These are phyloP conservation scores for Xylaria cubensis DNA, from an alignment of 495 filamentous ascomycete genomes.

Conservation along the genomic window DNA sequence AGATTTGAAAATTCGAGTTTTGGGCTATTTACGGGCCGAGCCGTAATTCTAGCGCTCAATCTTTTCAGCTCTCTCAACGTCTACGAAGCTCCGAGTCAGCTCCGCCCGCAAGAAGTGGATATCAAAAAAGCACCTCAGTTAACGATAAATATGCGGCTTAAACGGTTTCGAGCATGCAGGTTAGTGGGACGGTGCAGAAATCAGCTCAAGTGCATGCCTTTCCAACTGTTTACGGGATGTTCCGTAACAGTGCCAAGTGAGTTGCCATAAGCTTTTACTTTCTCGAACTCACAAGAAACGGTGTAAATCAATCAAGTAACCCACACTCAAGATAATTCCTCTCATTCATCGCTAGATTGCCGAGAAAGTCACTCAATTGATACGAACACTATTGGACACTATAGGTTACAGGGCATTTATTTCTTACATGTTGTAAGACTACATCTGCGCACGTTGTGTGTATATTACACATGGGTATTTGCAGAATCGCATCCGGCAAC, in stretches of 20 bases:
- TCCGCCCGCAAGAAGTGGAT: not conserved
- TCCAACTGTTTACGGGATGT: not conserved
- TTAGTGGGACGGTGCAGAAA: not conserved
- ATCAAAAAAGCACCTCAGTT: not conserved
- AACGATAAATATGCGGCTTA: not conserved
- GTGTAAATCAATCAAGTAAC: not conserved
- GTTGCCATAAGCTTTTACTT: not conserved
- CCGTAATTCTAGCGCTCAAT: not conserved
- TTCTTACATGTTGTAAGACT: not conserved
- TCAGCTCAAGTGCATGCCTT: not conserved
- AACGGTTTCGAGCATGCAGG: not conserved
- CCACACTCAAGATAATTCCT: not conserved
- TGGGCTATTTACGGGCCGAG: constrained; percentile 4
- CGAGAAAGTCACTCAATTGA: not conserved
- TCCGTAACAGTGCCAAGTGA: not conserved
- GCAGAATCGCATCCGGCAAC: constrained; percentile 6
- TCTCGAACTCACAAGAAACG: not conserved
- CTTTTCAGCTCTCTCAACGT: not conserved
- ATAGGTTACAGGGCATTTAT: not conserved
- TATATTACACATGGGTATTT: constrained; percentile 1
- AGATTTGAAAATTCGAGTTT: not conserved
- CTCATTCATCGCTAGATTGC: not conserved
- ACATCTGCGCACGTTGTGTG: not conserved
- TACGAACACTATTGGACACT: not conserved
- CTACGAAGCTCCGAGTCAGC: not conserved